Evolutionary conservation across 2,329 filamentous ascomycete genomes (phyloP), one percentile per base, ranked within the genome.

Genomic region (Mycosphaerella sp.): DNA sequence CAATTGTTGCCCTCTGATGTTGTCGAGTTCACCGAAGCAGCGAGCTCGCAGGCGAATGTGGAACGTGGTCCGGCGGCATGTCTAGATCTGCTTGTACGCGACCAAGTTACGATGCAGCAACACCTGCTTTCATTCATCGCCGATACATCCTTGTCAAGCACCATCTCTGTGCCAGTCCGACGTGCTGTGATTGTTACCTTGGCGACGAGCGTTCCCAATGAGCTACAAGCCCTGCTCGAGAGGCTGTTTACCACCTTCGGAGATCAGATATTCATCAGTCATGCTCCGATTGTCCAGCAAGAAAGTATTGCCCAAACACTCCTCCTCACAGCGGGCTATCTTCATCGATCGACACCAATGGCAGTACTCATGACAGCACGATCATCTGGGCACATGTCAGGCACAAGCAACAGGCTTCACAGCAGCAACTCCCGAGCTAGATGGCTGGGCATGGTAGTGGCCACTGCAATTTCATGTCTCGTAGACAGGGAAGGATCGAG

Each of bases 391-490:
- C 94, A 95, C 63, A 75, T 95, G 43, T 84, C 80, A 56, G 79
- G 84, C 6, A 82, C 96, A 30, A 96, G 93, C 0, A 95, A 94
- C 65, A 81, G 90, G 18, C 79, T 98, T 6, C 81, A 82, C 10
- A 80, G 89, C 13, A 84, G 89, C 3, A 89, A 93, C 36, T 74
- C 75, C 6, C 79, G 84, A 58, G 84, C 87, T 13, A 81, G 89
- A 14, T 87, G 95, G 59, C 75, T 98, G 0, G 93, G 93, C 0
- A 94, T 98, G 82, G 76, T 87, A 2, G 82, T 95, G 28, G 93
- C 88, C 4, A 89, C 89, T 59, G 81, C 84, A 1, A 73, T 85
- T 2, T 85, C 81, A 0, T 72, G 72, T 41, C 69, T 95, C 43
- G 73, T 82, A 12, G 86, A 87, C 59, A 73, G 78, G 50, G 78